Conservation (phyloP, 805 yeast genomes). For the Wickerhamiella australiensis region DNA sequence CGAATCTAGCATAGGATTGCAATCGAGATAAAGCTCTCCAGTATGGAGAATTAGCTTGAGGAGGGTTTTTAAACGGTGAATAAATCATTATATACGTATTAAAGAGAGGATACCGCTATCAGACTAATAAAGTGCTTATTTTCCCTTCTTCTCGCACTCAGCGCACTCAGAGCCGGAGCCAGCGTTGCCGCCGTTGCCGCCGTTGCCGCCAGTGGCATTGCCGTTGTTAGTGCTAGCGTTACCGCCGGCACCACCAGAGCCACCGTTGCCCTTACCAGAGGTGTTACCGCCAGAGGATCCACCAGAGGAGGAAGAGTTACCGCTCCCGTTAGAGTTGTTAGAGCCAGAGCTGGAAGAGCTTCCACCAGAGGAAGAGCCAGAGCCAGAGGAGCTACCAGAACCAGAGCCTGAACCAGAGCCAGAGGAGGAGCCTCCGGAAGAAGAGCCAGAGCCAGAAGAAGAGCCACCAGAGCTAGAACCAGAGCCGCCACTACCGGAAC, state of each 20-base stretch:
- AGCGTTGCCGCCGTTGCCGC: conserved; percentile 10
- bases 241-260: conserved; percentile 12
- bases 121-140: neutral
- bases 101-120: neutral
- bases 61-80: too few relatives aligned
- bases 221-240: conserved; percentile 8
- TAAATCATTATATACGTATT: neutral
- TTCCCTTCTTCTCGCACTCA: conserved; percentile 2
- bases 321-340: neutral
- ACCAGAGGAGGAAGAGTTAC: conserved; percentile 9
- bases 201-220: conserved; percentile 9
- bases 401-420: conserved; percentile 21
- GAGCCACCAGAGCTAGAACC: neutral
- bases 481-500: too few relatives aligned
- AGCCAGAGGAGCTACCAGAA: conserved; percentile 13
- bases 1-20: too few relatives aligned
- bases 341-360: conserved; percentile 7
- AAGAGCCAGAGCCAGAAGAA: conserved; percentile 23
- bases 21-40: too few relatives aligned
- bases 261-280: conserved; percentile 1
- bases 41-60: too few relatives aligned
- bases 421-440: conserved; percentile 23
- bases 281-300: conserved; percentile 10
- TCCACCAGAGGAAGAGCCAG: conserved; percentile 3
- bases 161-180: conserved; percentile 1